phyloP scores from a whole-genome alignment of 306 rosid genomes.

The Prosopis cineraria region DNA sequence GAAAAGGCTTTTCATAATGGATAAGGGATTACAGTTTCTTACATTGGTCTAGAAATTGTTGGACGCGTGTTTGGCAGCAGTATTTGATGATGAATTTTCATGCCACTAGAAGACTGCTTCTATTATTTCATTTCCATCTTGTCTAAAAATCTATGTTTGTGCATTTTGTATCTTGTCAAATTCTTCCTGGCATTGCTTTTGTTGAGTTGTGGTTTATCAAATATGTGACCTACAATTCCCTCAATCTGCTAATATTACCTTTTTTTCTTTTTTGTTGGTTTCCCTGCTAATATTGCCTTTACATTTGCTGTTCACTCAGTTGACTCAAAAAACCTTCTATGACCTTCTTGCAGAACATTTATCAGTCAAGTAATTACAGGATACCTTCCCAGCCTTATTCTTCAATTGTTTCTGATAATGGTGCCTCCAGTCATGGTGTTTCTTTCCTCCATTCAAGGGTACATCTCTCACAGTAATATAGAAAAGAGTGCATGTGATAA shows the following conservation, averaged over 20 bases:
- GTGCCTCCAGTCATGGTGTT: slow-evolving; percentile 89
- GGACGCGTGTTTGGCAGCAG: not conserved
- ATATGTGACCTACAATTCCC: slow-evolving; percentile 15
- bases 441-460: slow-evolving; percentile 94
- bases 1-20: slow-evolving; percentile 19
- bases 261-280: no score
- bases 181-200: slow-evolving; percentile 4
- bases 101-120: slow-evolving; percentile 11
- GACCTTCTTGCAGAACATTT: slow-evolving; percentile 61
- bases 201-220: slow-evolving; percentile 23
- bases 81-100: slow-evolving; percentile 16
- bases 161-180: slow-evolving; percentile 8
- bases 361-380: slow-evolving; percentile 86
- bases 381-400: slow-evolving; percentile 95
- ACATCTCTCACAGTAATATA: slow-evolving; percentile 70
- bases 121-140: not conserved
- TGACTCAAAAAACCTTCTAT: slow-evolving; percentile 29
- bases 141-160: not conserved
- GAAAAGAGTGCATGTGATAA: slow-evolving; percentile 84
- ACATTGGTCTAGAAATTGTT: slow-evolving; percentile 1
- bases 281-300: slow-evolving; percentile 22
- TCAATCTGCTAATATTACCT: slow-evolving; percentile 21
- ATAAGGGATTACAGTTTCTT: slow-evolving; percentile 10
- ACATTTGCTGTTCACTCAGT: slow-evolving; percentile 10
- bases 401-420: slow-evolving; percentile 70